These are phyloP conservation scores for Scheffersomyces cryptocercus DNA, from an alignment of 1,139 yeast species.

Conservation along the genomic window DNA sequence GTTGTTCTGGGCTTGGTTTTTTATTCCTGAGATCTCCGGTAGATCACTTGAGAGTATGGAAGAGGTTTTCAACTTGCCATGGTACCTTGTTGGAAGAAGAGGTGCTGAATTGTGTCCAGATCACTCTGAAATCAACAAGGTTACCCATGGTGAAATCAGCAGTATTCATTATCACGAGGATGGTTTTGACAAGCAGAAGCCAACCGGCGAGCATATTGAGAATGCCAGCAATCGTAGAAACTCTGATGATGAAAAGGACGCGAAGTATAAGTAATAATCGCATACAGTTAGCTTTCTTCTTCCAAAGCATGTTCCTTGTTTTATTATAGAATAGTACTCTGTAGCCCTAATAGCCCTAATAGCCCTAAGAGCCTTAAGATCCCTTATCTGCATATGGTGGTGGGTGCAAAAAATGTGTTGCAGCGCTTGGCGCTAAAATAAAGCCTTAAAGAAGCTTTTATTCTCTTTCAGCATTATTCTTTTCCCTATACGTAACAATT, in stretches of 20 bases:
- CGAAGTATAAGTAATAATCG: neutral
- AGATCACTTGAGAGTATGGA: constrained; percentile 28
- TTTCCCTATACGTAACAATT: no score
- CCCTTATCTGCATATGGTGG: no score
- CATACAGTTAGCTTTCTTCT: no score
- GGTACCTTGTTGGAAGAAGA: constrained; percentile 24
- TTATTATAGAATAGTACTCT: no score
- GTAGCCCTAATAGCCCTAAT: no score
- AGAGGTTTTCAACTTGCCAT: constrained; percentile 25
- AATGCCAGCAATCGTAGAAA: constrained; percentile 4
- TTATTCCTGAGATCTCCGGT: constrained; percentile 24
- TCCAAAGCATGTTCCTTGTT: no score
- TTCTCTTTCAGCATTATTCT: no score
- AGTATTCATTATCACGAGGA: constrained; percentile 6
- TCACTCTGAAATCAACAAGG: constrained; percentile 21
- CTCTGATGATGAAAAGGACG: neutral
- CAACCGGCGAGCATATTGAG: constrained; percentile 9
- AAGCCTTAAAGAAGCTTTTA: no score
- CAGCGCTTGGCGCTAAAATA: no score
- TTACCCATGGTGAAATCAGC: constrained; percentile 8
- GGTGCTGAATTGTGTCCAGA: constrained; percentile 25
- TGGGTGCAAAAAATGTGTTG: no score
- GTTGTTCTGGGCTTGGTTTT: constrained; percentile 24
- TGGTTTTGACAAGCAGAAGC: constrained; percentile 1
- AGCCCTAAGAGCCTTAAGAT: no score